Evolutionary conservation across 352 stramenopile species (phyloP), one percentile per base, ranked within the genome.

Genomic region (Lagenidium giganteum): DNA sequence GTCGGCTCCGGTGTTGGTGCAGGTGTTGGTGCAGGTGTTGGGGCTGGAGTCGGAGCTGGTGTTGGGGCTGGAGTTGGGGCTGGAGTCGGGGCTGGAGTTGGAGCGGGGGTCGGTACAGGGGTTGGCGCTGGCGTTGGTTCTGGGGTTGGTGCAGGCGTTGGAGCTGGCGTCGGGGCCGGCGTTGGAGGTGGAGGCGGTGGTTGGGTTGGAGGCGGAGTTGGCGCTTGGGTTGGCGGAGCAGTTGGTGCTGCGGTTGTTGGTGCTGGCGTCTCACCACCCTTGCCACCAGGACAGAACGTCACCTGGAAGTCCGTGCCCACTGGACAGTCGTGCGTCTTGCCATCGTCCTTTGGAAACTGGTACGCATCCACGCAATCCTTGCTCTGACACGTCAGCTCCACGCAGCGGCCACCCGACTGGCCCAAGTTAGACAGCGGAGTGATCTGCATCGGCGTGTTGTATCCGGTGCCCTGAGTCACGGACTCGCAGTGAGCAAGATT

Each of bases 341-440:
- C 71, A 59, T 85, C 70, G 40, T 89, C 73, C 42, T 67, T 70
- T 4, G 77, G 77, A 51, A 62, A 84, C 43, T 83, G 66, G 60
- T 89, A 87, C 21, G 67, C 77, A 35, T 89, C 77, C 16, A 33
- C 17, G 34, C 77, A 89, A 11, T 62, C 68, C 32, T 83, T 66
- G n/a, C 41, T 43, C 51, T 71, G 58, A 43, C 73, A 86, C 21
- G 61, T 76, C 41, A 83, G 65, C 26, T 61, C 41, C 5, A 59
- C 39, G 41, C 71, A 89, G 47, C 69, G 72, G 7, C 46, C 42
- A 28, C 52, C 50, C n/a, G 55, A 54, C 47, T 56, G 47, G 29
- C 61, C 72, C 3, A 69, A 45, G 41, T 69, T 82, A 37, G 51
- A 61, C 44, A 53, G 53, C 32, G 69, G 70, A 4, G 42, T 72